Evolutionary conservation across 2,329 filamentous ascomycete species (phyloP), one percentile per base, ranked within the genome.

Genomic region (Cladophialophora exuberans): DNA sequence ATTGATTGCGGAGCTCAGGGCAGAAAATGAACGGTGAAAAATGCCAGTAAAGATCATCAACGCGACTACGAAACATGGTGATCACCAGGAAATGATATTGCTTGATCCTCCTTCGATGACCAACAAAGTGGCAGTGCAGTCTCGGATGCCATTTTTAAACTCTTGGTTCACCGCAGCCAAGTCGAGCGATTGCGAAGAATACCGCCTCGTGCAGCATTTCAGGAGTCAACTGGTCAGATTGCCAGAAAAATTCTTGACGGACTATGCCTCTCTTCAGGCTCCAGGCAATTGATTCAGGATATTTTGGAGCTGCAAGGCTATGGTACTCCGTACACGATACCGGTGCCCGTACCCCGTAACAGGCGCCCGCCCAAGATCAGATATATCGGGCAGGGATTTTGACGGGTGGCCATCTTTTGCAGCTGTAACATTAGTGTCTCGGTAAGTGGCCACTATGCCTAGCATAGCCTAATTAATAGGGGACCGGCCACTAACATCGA

Each of bases 21-120:
- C 86, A 20, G 90, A 96, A 67, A 97, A 97, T 72, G 90, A 88
- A 65, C 85, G 90, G 74, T 86, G 79, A 80, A 22, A 20, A 36
- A 11, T 31, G 13, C 35, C 6, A 13, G 9, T 20, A n/a, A 28
- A 26, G 22, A 39, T 41, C 3, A 17, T 48, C 25, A 36, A 17
- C 25, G 33, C 15, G n/a, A n/a, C 20, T 11, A 7, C 23, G 44
- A 36, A 31, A n/a, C 44, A 7, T 10, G 30, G 11, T 38, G 44
- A 17, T 25, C 17, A 28, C 13, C 22, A 30, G 45, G 45, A 17
- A n/a, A 26, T n/a, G 31, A 36, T n/a, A 17, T n/a, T n/a, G n/a
- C n/a, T n/a, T n/a, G n/a, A n/a, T 38, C 11, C 28, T 17, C 15
- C n/a, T 25, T 20, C 35, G 20, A 49, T 23, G 28, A 49, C 31